Evolutionary conservation across 2,329 filamentous ascomycete genomes (phyloP).

Genomic region (Pyrenophora graminea): DNA sequence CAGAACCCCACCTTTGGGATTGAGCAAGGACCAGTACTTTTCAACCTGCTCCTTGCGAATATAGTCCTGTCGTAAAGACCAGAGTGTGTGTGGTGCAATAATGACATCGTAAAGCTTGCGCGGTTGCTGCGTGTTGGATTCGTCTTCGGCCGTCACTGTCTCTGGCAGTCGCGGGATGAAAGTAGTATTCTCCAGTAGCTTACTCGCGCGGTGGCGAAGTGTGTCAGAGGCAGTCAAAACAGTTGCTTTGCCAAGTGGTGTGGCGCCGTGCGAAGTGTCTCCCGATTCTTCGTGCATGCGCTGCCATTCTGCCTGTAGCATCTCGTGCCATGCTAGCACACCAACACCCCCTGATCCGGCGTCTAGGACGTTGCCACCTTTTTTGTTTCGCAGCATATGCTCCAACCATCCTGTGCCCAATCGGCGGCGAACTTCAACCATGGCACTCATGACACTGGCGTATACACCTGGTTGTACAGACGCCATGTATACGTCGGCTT

Average conservation of each 20-base stretch:
- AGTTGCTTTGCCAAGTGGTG: slow-evolving; percentile 72
- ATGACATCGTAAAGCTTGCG: slow-evolving; percentile 88
- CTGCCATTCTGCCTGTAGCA: slow-evolving; percentile 81
- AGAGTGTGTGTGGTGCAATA: slow-evolving; percentile 82
- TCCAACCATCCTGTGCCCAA: slow-evolving; percentile 73
- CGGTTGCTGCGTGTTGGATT: slow-evolving; percentile 40
- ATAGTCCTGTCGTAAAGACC: slow-evolving; percentile 75
- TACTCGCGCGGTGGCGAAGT: slow-evolving; percentile 74
- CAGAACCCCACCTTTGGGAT: slow-evolving; percentile 81
- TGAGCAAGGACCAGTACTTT: slow-evolving; percentile 87
- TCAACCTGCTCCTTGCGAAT: slow-evolving; percentile 78
- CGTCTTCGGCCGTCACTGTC: slow-evolving; percentile 68
- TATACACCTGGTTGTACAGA: slow-evolving; percentile 73
- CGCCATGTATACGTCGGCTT: slow-evolving; percentile 73
- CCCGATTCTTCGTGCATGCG: slow-evolving; percentile 57
- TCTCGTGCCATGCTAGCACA: slow-evolving; percentile 74
- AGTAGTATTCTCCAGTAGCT: slow-evolving; percentile 82
- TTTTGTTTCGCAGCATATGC: slow-evolving; percentile 63
- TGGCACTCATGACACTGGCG: slow-evolving; percentile 66
- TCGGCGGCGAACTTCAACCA: slow-evolving; percentile 75
- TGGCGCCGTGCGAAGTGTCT: slow-evolving; percentile 28
- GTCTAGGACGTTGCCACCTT: slow-evolving; percentile 70
- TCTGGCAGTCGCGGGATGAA: slow-evolving; percentile 93
- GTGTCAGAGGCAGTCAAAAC: slow-evolving; percentile 77
- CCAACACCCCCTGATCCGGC: slow-evolving; percentile 75